Evolutionary conservation across 1,284 basidiomycete species (phyloP).

Genomic region (Rhizoctonia solani): DNA sequence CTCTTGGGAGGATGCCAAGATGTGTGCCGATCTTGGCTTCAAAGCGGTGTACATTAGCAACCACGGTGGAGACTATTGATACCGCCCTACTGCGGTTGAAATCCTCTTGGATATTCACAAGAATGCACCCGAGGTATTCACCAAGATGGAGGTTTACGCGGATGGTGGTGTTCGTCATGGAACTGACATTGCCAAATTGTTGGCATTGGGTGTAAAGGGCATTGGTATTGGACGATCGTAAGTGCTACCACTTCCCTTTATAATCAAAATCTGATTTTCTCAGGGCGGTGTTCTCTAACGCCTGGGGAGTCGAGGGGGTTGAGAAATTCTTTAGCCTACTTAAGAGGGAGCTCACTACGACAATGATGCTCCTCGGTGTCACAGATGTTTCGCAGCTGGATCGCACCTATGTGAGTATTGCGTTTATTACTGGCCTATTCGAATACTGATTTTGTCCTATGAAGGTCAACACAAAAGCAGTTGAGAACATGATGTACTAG

Average conservation of each 20-base stretch:
- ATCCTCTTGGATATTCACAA: constrained; percentile 46
- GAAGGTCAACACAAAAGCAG: constrained; percentile 16
- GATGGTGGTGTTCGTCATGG: no score
- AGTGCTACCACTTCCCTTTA: background rate
- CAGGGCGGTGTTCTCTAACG: constrained; percentile 43
- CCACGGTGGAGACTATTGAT: constrained; percentile 49
- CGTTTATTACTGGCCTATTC: background rate
- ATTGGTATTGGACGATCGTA: constrained; percentile 43
- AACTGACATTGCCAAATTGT: constrained; percentile 42
- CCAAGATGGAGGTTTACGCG: no score
- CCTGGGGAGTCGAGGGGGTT: constrained; percentile 45
- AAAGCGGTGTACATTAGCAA: constrained; percentile 47
- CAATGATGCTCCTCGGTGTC: constrained; percentile 43
- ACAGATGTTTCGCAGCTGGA: constrained; percentile 40
- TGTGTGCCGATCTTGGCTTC: constrained; percentile 46
- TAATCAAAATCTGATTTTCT: background rate
- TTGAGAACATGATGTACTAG: constrained; percentile 15
- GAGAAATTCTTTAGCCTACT: constrained; percentile 41
- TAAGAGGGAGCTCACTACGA: constrained; percentile 40
- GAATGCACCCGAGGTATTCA: constrained; percentile 45
- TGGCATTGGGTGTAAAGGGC: constrained; percentile 44
- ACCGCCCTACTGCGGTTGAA: constrained; percentile 46
- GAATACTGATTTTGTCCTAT: no score
- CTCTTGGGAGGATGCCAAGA: constrained; percentile 45
- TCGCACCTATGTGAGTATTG: constrained; percentile 40